phyloP scores from a whole-genome alignment of 331 rosid genomes.

The Stylosanthes scabra region DNA sequence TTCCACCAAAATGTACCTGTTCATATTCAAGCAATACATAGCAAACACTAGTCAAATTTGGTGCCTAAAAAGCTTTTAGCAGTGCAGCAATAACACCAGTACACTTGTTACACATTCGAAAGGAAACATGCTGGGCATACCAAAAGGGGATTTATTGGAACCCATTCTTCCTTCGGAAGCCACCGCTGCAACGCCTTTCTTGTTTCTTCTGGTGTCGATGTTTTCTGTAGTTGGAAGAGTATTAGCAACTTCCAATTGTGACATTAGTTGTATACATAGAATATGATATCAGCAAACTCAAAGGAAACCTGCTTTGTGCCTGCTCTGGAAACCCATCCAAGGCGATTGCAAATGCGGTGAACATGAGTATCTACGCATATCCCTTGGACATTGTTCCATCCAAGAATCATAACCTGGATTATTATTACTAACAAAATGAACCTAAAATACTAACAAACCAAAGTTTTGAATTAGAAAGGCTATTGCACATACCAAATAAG shows the following conservation, averaged over 20 bases:
- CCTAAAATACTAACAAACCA: slow-evolving; percentile 21
- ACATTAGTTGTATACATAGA: slow-evolving; percentile 21
- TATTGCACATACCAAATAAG: slow-evolving; percentile 75
- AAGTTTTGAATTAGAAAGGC: slow-evolving; percentile 25
- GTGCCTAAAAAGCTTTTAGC: not conserved
- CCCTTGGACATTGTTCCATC: slow-evolving; percentile 93
- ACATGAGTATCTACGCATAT: slow-evolving; percentile 98
- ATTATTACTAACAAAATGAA: slow-evolving; percentile 32
- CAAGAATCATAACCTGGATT: slow-evolving; percentile 88
- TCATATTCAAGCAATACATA: slow-evolving; percentile 34
- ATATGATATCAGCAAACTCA: slow-evolving; percentile 26
- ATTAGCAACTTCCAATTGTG: slow-evolving; percentile 21
- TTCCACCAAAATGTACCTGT: slow-evolving; percentile 94
- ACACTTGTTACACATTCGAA: not conserved
- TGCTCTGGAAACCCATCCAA: slow-evolving; percentile 81
- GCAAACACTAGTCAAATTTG: not conserved
- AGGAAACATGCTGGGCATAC: slow-evolving; percentile 52
- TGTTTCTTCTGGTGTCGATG: slow-evolving; percentile 85
- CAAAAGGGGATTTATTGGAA: slow-evolving; percentile 87
- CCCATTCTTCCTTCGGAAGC: slow-evolving; percentile 98
- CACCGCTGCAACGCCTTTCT: slow-evolving; percentile 78
- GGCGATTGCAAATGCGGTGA: slow-evolving; percentile 93
- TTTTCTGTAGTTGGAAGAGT: slow-evolving; percentile 61
- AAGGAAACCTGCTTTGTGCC: slow-evolving; percentile 79
- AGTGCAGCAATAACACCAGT: slow-evolving; percentile 18